Evolutionary conservation across 2,329 filamentous ascomycete genomes (phyloP), one percentile per base, ranked within the genome.

Genomic region (Colletotrichum tamarilloi): DNA sequence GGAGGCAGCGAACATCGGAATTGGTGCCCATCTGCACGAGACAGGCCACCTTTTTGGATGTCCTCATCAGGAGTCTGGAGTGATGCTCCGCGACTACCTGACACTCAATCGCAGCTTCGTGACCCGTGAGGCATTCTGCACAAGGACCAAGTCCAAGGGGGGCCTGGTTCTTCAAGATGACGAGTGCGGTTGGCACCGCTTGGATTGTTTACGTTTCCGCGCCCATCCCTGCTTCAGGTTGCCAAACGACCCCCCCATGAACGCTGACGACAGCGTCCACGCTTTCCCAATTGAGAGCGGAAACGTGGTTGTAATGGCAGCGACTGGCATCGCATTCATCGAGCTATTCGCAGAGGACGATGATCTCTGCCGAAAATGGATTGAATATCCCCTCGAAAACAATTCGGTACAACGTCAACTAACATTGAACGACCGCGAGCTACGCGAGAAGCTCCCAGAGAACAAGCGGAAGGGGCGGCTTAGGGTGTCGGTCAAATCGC

Each of bases 1-100:
- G 96, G 96, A 98, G 81, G 92, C 95, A n/a, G 95, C 94, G 30
- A 97, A 96, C 77, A 93, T 98, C 74, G 95, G 95, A 35, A 97
- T 98, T 76, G 96, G 96, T 8, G 95, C 95, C 11, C 96, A 98
- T 82, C 83, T 98, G 60, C 96, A 97, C 81, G 95, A 98, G 82
- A 93, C 93, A 0, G 96, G 96, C 4, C 96, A 97, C 83, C 83
- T 98, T 26, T 93, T 98, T 76, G 96, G 96, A 62, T 97, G 94
- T 76, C 94, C 95, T 11, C 94, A 97, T 80, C 95, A 97, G 80
- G 94, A 97, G 79, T 93, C 87, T 32, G 96, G 97, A n/a, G 88
- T 98, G 74, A 98, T 98, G 96, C 86, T 95, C 63, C 89, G 94
- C 68, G 96, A 98, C 81, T 98, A 97, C 80, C 91, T 95, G 38